Evolutionary conservation across 2,329 filamentous ascomycete species (phyloP), one percentile per base, ranked within the genome.

Genomic region (Colletotrichum sansevieriae): DNA sequence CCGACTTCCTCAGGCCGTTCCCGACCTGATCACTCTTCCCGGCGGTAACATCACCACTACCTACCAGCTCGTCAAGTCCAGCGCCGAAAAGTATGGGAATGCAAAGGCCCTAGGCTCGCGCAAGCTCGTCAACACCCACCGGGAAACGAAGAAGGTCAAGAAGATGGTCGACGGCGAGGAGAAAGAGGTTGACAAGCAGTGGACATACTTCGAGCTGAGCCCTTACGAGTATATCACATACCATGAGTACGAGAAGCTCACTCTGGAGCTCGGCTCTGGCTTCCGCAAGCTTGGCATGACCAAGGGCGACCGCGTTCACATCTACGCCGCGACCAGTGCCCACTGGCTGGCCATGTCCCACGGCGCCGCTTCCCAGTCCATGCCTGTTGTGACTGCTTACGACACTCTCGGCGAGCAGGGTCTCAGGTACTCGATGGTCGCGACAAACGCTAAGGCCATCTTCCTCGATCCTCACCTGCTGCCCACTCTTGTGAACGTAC

Each of bases 141-240:
- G 90, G 73, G 93, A 97, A 82, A 92, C 89, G 75, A 97, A 95
- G 85, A 95, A 94, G 85, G 83, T 97, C 78, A 96, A 95, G 88
- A 96, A 95, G 86, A 86, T 94, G 66, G 83, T 97, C 51, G 92
- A 96, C 78, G 93, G 93, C 72, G 87, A 91, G 75, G 91, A 95
- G 84, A 83, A 88, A 75, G 88, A 94, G 80, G 88, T 95, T 33
- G 92, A 95, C 78, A 97, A 97, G 88, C 87, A 93, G 76, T 97
- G 93, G 93, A 91, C 90, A 65, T 97, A 92, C 81, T 96, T 93
- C 78, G 93, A 97, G 83, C 88, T 95, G 74, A 91, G 91, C 77
- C 85, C 84, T 59, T 97, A 95, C 83, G 87, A 89, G 70, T 97
- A 92, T 83, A 85, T 91, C 77, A 91, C 86, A 76, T 97, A 92